Evolutionary conservation across 1,139 yeast species (phyloP), one percentile per base, ranked within the genome.

Genomic region (Suhomyces yuchorum): DNA sequence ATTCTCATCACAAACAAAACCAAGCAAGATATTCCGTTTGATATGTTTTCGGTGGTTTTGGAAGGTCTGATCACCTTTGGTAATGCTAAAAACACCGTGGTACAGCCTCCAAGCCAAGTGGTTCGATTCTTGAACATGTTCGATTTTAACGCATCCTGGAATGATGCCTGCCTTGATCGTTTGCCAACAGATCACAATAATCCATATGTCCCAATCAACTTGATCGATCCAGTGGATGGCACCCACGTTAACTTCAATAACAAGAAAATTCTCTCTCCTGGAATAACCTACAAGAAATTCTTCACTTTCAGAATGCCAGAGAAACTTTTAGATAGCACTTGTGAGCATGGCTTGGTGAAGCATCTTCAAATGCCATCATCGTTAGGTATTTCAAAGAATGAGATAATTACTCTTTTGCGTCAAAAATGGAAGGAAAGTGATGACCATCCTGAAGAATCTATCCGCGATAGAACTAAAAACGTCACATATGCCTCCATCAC

Each of bases 61-160:
- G 76, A 71, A 56, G 76, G 76, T 3, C 56, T 62, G 19, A 54
- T 63, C n/a, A 60, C 66, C 1, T 57, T 65, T 49, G 67, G 66
- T 4, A 56, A 56, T 35, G 48, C 53, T 37, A 56, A 58, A 37
- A 57, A 50, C 23, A 52, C 61, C 11, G 44, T 56, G 3, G 57
- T 57, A 19, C 59, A 51, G 36, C 59, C 56, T 1, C 62, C 62
- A 1, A 37, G 54, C 6, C 55, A 53, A 18, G 52, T 57, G n/a
- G 52, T 47, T 17, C 58, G 63, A 43, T 70, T 72, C 48, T 57
- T 71, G 19, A 68, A 65, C 43, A 71, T 72, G 77, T 71, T 72
- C 52, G 77, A 72, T 54, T 71, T 71, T 55, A 66, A 65, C 48
- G 78, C 77, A 4, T 68, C 72, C 34, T 73, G 76, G 75, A 70